Evolutionary conservation across 208 protist genomes (phyloP), one percentile per base, ranked within the genome.

Genomic region (Novymonas esmeraldas): DNA sequence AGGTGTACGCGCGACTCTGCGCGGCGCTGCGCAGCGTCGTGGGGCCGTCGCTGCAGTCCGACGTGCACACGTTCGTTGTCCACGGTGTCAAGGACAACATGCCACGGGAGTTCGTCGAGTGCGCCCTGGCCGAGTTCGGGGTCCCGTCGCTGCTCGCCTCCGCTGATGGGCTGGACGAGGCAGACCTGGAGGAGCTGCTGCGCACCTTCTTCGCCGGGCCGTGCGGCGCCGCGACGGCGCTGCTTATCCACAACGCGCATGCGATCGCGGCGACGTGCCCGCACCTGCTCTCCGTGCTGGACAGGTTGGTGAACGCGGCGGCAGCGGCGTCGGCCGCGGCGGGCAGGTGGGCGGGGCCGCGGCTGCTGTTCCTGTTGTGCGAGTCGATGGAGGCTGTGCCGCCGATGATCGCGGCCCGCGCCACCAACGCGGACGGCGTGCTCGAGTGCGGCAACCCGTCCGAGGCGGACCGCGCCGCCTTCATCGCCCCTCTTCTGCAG

Each of bases 21-120:
- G 28, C n/a, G 24, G 70, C 42, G n/a, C 48, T 76, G 13, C 70
- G 70, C 39, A 16, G 56, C 33, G 70, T 65, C 13, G 39, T 64
- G 20, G 57, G 38, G 38, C 70, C 70, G 14, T 49, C 62, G 24
- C 44, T 79, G 36, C 28, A 48, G 29, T 14, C 3, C 22, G 13
- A 39, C 14, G 58, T 77, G 34, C 76, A 74, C 49, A 71, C 63
- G 28, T 90, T 94, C 54, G 83, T 94, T 24, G 73, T 92, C 24
- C 85, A 89, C 60, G 89, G 85, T 49, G 50, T 86, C 16, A 78
- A 78, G 52, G 85, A 94, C 50, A 94, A 94, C 48, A 45, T 79
- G 36, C 75, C 76, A 22, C 74, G 66, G 58, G 81, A 77, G 50
- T 82, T 84, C 39, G 75, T 90, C 18, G 73, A 78, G 56, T 69